These are phyloP conservation scores for Pseudopyrenochaeta lycopersici DNA, from an alignment of 2,329 filamentous ascomycete species.

Conservation along the genomic window DNA sequence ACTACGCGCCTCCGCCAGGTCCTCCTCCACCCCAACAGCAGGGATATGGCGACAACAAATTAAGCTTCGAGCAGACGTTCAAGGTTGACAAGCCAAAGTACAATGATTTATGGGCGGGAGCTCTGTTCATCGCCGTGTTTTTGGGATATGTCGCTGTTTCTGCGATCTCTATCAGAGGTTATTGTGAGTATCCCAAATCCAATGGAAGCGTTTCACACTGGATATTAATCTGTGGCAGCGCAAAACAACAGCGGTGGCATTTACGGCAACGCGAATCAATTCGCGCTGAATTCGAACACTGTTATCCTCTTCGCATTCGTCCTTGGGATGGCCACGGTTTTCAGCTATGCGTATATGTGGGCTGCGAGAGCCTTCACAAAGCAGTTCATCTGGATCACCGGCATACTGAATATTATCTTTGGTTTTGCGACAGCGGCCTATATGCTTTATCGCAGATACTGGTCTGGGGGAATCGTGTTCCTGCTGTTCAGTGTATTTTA, in stretches of 20 bases:
- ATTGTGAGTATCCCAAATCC: constrained; percentile 52
- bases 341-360: constrained; percentile 81
- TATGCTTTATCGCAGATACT: constrained; percentile 80
- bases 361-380: constrained; percentile 81
- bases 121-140: constrained; percentile 77
- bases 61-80: constrained; percentile 81
- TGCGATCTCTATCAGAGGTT: constrained; percentile 78
- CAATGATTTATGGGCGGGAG: constrained; percentile 88
- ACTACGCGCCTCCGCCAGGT: constrained; percentile 38
- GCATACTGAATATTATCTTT: constrained; percentile 70
- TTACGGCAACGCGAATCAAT: constrained; percentile 72
- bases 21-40: constrained; percentile 33
- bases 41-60: constrained; percentile 53
- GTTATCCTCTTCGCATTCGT: constrained; percentile 85
- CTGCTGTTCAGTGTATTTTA: constrained; percentile 82
- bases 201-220: too few species aligned
- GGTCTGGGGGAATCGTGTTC: constrained; percentile 86
- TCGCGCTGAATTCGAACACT: constrained; percentile 81
- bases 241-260: constrained; percentile 75
- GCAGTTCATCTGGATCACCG: constrained; percentile 88
- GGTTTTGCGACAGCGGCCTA: constrained; percentile 88
- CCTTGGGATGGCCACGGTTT: constrained; percentile 74
- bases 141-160: constrained; percentile 80
- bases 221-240: constrained; percentile 43
- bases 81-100: constrained; percentile 84